Evolutionary conservation across 306 rosid genomes (phyloP), one percentile per base, ranked within the genome.

Genomic region (Vicia villosa): DNA sequence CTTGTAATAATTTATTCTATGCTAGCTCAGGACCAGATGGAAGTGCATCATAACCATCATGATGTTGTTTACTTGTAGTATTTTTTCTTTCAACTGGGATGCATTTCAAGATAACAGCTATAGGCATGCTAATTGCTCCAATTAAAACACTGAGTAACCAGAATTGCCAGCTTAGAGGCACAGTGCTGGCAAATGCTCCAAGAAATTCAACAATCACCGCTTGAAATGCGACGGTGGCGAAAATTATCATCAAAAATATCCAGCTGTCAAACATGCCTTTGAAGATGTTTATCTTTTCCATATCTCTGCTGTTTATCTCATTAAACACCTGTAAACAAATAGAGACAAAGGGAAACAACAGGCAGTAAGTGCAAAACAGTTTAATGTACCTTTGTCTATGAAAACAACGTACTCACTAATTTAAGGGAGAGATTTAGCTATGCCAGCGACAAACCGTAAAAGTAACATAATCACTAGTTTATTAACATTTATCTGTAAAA

Each of bases 151-250:
- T 83, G 34, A 91, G 84, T 63, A 83, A 56, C 99, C 99, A 94
- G 15, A 94, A 30, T 83, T 86, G 82, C 99, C 99, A 87, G 82
- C 71, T 88, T 10, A 94, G 85, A 55, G 99, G 97, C 36, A 91
- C 99, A 10, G 97, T 94, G 89, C 96, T 84, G 15, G 97, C 99
- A 69, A 94, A 80, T 8, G 83, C 49, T 17, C 99, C 99, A 75
- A 94, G 79, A 77, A 91, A 82, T 84, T 94, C 97, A 14, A 94
- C 86, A 37, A 94, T 87, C 40, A 87, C 57, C 22, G 59, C 82
- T 86, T 94, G 99, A 80, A 91, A 91, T 12, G 16, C 80, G 41
- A 78, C 87, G 0, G 99, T 88, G 73, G 70, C 32, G 2, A 79
- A 80, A 46, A 94, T 82, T 42, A 94, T 83, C 10, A 61, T 71